Base-by-base conservation (phyloP, 805 yeast species). In the Wickerhamiella azyma region DNA sequence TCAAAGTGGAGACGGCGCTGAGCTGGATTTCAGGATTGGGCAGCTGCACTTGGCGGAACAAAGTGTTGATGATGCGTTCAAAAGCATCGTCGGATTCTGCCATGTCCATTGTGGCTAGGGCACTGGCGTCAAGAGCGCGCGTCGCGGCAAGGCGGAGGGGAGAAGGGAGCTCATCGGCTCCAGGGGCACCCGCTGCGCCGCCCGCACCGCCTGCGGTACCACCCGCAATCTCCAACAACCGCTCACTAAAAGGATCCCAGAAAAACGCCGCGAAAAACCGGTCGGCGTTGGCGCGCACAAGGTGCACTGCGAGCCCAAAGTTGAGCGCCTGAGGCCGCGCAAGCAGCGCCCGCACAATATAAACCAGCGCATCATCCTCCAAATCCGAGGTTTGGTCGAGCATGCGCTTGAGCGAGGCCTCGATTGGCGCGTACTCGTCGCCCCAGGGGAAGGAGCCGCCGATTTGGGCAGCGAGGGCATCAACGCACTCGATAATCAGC, bases 1-100 rank as follows among this genome's bases (percentile, higher is more conserved):
- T 81, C 43, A 89, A 60, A 0, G 85, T 79, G 26, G 75, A 71
- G 36, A 88, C 65, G 0, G 75, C 62, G 26, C 71, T 71, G 14
- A 81, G 69, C 49, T 80, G 76, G 50, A 85, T 75, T 45, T 81
- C 88, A 2, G 78, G 71, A 52, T 81, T 85, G 28, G 77, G 72
- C 51, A 75, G 35, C 14, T 49, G 48, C 39, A 62, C 66, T 33
- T 77, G 69, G 1, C 57, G 57, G 43, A 68, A 64, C 26, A 82
- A 57, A 0, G 82, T 69, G 14, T 59, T 59, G 42, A 80, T 66
- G 0, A 81, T 64, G 53, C 68, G 65, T 3, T 32, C 26, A 26
- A 42, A 28, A 5, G 37, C 45, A 17, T 35, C 39, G 33, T 30
- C 33, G 2, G 11, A n/a, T n/a, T 30, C 33, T 10, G 33, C 33